Evolutionary conservation across 371 early-diverging fungal species (phyloP), one percentile per base, ranked within the genome.

Genomic region (Apophysomyces ossiformis): DNA sequence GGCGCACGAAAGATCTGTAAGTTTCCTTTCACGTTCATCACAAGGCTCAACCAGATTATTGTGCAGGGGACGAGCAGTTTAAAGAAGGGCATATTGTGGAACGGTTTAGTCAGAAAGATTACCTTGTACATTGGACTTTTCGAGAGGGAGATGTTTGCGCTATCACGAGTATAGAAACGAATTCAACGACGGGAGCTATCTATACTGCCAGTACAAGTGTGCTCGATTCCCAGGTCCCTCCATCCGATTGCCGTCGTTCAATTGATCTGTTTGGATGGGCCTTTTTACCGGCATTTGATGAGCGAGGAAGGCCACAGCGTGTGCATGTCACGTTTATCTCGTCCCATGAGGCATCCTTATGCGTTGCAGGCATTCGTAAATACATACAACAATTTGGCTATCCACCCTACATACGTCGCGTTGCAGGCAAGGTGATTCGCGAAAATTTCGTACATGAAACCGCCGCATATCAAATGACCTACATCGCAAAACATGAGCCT

Each of bases 191-290:
- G 2, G 85, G 86, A 0, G 74, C 84, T 7, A 77, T 90, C 26
- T 83, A 82, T 45, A 82, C 83, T 47, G 86, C 88, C 1, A 79
- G 84, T 8, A 82, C 87, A 5, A 87, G 87, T 39, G 85, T 88
- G 5, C 69, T 71, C 5, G 87, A 88, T 66, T 46, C 82, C 2
- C 77, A 77, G 16, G 74, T 89, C 16, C 45, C 43, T 5, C 87
- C 87, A 13, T 74, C 77, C 0, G 82, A 80, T 50, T 70, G 74
- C 0, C 54, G 74, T 32, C 78, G 78, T 46, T 77, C 81, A 13
- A 82, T 87, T 7, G 84, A 78, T 38, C 72, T 89, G 3, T 82
- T 84, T 43, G 91, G 91, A 7, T 90, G 89, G 89, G 76, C 84
- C 4, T 73, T 89, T 58, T 57, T 50, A 21, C 54, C 54, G 9